A percentile compares a stretch with the other conserved stretches of the same genome.
Evolutionary conservation across 2,329 filamentous ascomycete genomes (phyloP).

Genomic region (Magnaporthiopsis rhizophila): DNA sequence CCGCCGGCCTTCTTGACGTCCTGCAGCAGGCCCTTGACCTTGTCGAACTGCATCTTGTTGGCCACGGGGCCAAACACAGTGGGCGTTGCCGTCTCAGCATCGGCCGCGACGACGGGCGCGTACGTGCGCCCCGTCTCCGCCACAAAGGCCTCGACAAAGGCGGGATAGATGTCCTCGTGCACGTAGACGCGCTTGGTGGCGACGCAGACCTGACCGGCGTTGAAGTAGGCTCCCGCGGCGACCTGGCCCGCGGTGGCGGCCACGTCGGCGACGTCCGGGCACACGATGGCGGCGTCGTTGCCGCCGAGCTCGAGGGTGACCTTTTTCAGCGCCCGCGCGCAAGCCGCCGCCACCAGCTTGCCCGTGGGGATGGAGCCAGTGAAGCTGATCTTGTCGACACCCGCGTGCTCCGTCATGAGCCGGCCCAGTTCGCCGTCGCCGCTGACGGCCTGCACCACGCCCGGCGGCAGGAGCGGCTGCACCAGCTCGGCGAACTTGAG

Average conservation of each 20-base stretch:
- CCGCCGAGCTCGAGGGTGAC: conserved; percentile 36
- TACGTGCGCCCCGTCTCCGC: conserved; percentile 30
- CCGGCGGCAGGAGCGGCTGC: conserved; percentile 40
- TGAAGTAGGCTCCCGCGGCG: conserved; percentile 45
- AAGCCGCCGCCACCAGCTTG: conserved; percentile 25
- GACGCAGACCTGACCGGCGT: conserved; percentile 50
- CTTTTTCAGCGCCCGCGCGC: conserved; percentile 28
- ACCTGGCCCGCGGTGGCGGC: conserved; percentile 29
- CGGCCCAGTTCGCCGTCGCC: conserved; percentile 47
- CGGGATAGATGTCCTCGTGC: conserved; percentile 41
- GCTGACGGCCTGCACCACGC: conserved; percentile 47
- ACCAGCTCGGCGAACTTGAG: conserved; percentile 45
- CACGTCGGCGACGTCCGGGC: conserved; percentile 34
- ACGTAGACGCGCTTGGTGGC: conserved; percentile 46
- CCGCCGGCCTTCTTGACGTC: conserved; percentile 47
- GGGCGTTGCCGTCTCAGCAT: conserved; percentile 40
- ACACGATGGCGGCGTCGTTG: conserved; percentile 40
- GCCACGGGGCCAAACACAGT: conserved; percentile 51
- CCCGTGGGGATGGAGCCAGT: conserved; percentile 45
- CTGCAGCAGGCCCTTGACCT: conserved; percentile 46
- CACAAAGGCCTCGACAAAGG: conserved; percentile 38
- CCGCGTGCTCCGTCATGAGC: conserved; percentile 42
- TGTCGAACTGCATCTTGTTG: conserved; percentile 58
- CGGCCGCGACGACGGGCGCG: conserved; percentile 41
- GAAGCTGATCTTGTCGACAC: conserved; percentile 50